Evolutionary conservation across 345 rosid genomes (phyloP), one percentile per base, ranked within the genome.

Genomic region (Gossypium turneri): DNA sequence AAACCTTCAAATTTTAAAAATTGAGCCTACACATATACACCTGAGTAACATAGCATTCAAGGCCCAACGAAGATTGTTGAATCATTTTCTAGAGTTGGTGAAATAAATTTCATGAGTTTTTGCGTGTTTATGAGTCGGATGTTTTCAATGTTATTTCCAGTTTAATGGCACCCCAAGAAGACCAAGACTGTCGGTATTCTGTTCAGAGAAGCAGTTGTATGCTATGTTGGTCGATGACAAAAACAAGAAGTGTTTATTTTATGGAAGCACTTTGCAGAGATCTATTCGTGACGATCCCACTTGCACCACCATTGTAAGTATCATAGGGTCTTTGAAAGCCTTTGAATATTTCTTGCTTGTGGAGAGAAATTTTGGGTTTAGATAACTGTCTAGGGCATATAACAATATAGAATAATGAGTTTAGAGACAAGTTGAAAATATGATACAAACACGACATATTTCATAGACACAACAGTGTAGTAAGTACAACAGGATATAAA

Each of bases 141-240:
- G 41, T 34, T 34, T 50, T 72, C 43, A 12, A 22, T 66, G 29
- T 66, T 44, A 55, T 69, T 41, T 16, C 27, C 82, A 90, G 96
- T 90, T 87, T 68, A 89, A 84, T 20, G 96, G 96, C 77, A 88
- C 94, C 45, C 79, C 85, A 19, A 74, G 75, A 60, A 92, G 84
- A 38, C 97, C 97, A 58, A 84, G 98, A 80, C 88, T 92, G 12
- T 92, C 97, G 4, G 97, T 94, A 20, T 94, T 94, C 86, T 90
- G 97, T 82, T 92, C 97, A 22, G 90, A 89, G 17, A 90, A 91
- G 61, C 98, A 94, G 76, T 81, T 94, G 27, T 92, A 92, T 72
- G 97, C 93, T 9, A 85, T 89, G 94, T 84, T 94, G 80, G 93
- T 94, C 1, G 98, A 94, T 82, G 97, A 92, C 74, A 83, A 77